A percentile compares a stretch with the other conserved stretches of the same genome.
phyloP scores from a whole-genome alignment of 2,329 filamentous ascomycete species.

The Elsinoe batatas region DNA sequence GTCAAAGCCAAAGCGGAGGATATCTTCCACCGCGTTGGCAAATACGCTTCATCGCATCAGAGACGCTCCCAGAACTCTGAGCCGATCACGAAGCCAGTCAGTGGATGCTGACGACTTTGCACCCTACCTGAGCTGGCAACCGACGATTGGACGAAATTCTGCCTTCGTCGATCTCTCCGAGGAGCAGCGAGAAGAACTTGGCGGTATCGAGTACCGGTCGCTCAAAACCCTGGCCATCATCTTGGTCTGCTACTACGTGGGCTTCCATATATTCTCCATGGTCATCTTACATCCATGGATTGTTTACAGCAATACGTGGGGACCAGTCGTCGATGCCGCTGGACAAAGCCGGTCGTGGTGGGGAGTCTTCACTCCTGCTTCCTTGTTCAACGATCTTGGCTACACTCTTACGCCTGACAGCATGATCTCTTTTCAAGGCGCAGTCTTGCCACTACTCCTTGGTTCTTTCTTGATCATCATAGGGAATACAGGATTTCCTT shows the following conservation, averaged over 20 bases:
- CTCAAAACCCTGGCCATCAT: slow-evolving; percentile 76
- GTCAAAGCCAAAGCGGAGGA: slow-evolving; percentile 13
- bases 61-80: slow-evolving; percentile 7
- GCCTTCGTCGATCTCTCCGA: slow-evolving; percentile 80
- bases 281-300: slow-evolving; percentile 76
- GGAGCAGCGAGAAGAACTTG: slow-evolving; percentile 87
- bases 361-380: slow-evolving; percentile 80
- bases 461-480: slow-evolving; percentile 84
- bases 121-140: slow-evolving; percentile 90
- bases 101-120: slow-evolving; percentile 49
- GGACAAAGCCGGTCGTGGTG: slow-evolving; percentile 71
- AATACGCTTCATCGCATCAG: not conserved
- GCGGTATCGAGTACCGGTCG: slow-evolving; percentile 91
- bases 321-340: slow-evolving; percentile 49
- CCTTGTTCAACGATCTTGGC: slow-evolving; percentile 90
- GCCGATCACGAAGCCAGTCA: slow-evolving; percentile 28
- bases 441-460: slow-evolving; percentile 64
- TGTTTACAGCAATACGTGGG: slow-evolving; percentile 51
- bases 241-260: slow-evolving; percentile 67
- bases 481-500: slow-evolving; percentile 90
- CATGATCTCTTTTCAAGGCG: slow-evolving; percentile 78
- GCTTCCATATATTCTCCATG: slow-evolving; percentile 69
- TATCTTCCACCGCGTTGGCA: not conserved
- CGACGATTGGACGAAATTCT: slow-evolving; percentile 87
- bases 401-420: slow-evolving; percentile 87